Conservation (phyloP, 345 rosid genomes). For the Microcos paniculata region DNA sequence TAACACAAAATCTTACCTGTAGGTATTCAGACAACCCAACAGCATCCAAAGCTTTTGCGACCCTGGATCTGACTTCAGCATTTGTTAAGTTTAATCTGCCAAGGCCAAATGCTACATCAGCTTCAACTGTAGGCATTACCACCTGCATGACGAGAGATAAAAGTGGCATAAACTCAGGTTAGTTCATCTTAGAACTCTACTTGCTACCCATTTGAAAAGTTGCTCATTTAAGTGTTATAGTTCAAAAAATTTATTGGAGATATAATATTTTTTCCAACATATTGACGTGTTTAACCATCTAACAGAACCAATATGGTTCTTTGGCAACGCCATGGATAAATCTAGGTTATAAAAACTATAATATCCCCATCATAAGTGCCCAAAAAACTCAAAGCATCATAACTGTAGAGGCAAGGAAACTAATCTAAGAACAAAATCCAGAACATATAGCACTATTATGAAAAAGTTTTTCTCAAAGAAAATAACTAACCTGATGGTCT, state of each 20-base stretch:
- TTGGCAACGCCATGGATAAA: background rate
- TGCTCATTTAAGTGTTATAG: background rate
- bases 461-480: background rate
- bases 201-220: background rate
- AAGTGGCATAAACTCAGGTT: background rate
- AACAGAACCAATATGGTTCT: background rate
- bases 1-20: constrained; percentile 35
- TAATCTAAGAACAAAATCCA: background rate
- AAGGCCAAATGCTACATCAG: constrained; percentile 92
- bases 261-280: background rate
- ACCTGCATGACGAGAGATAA: constrained; percentile 47
- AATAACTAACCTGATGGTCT: constrained; percentile 76
- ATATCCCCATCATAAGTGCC: background rate
- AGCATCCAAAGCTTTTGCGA: constrained; percentile 65
- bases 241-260: background rate
- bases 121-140: constrained; percentile 96
- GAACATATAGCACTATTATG: background rate
- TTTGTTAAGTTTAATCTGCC: constrained; percentile 61
- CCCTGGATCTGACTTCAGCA: constrained; percentile 65
- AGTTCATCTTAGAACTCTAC: background rate
- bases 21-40: constrained; percentile 74
- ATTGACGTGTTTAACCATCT: background rate
- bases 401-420: background rate
- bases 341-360: background rate
- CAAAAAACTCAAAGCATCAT: background rate